Evolutionary conservation across 371 early-diverging fungal species (phyloP).

Genomic region (Mortierella sp.): DNA sequence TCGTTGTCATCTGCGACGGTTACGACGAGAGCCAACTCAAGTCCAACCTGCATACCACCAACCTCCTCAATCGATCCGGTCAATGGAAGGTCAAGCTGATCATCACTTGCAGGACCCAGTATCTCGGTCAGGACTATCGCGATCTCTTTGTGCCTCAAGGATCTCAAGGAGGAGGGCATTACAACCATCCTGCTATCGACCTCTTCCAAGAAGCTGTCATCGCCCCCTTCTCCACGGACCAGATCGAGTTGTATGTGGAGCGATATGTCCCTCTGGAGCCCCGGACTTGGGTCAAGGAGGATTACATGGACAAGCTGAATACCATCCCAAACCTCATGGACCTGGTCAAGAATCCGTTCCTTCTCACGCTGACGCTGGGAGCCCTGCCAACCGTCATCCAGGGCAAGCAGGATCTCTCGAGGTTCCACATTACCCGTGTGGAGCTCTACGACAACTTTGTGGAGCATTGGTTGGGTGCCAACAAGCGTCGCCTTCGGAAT

Average conservation of each 20-base stretch:
- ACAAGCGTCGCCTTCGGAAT: not conserved
- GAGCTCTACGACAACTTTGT: not conserved
- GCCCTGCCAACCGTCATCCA: not conserved
- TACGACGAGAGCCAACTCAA: constrained; percentile 8
- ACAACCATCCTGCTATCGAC: not conserved
- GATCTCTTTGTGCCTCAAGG: constrained; percentile 4
- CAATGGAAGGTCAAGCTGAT: constrained; percentile 15
- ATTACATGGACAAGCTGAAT: not conserved
- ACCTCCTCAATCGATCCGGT: not conserved
- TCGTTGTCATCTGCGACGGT: constrained; percentile 19
- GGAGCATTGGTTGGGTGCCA: not conserved
- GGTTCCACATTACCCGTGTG: not conserved
- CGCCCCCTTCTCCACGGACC: not conserved
- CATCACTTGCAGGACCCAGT: constrained; percentile 15
- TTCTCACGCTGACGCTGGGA: not conserved
- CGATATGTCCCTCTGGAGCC: not conserved
- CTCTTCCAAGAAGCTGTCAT: constrained; percentile 6
- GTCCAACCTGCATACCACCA: not conserved
- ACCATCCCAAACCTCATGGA: constrained; percentile 7
- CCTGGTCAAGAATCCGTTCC: constrained; percentile 14
- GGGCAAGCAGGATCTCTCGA: not conserved
- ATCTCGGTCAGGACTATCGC: constrained; percentile 2
- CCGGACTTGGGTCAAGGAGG: not conserved
- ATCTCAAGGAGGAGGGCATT: not conserved
- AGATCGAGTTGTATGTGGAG: constrained; percentile 16